A percentile compares a stretch with the other conserved stretches of the same genome.
These are phyloP conservation scores for Amanita jacksonii DNA, from an alignment of 768 basidiomycete species.

Conservation along the genomic window DNA sequence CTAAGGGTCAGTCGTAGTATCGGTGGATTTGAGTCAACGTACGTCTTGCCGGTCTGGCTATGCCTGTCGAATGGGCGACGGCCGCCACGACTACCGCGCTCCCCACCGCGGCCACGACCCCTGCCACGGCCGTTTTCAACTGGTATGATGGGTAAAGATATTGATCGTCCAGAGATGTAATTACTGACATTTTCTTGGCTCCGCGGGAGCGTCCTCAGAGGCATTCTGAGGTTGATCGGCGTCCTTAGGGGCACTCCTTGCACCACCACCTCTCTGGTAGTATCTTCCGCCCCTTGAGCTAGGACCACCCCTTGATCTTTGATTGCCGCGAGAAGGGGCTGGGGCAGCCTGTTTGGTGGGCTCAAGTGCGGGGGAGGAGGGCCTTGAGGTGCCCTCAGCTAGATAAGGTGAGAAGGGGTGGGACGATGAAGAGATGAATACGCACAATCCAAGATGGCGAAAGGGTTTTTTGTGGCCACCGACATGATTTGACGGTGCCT, in stretches of 20 bases:
- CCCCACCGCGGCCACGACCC: constrained; percentile 34
- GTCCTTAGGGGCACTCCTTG: constrained; percentile 26
- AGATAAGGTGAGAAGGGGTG: constrained; percentile 12
- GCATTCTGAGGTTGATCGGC: constrained; percentile 15
- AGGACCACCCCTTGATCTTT: constrained; percentile 46
- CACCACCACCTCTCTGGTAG: constrained; percentile 47
- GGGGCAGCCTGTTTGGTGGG: constrained; percentile 18
- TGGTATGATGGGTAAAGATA: constrained; percentile 13
- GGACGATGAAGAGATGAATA: constrained; percentile 13
- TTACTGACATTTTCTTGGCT: constrained; percentile 28
- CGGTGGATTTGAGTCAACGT: constrained; percentile 20
- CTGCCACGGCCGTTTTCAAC: constrained; percentile 37
- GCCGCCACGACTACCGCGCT: constrained; percentile 41
- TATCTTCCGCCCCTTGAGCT: constrained; percentile 59
- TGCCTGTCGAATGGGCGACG: constrained; percentile 82
- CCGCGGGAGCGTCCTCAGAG: constrained; percentile 19
- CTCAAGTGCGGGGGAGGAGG: constrained; percentile 11
- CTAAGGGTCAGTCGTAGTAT: constrained; percentile 10
- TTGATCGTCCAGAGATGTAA: background rate
- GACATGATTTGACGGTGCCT: constrained; percentile 73
- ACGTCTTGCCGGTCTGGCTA: constrained; percentile 80
- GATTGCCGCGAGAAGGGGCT: constrained; percentile 30
- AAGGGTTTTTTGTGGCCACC: constrained; percentile 85
- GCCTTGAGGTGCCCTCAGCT: too few relatives aligned
- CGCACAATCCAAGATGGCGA: constrained; percentile 73